phyloP scores from a whole-genome alignment of 345 rosid species.

The Adansonia digitata region DNA sequence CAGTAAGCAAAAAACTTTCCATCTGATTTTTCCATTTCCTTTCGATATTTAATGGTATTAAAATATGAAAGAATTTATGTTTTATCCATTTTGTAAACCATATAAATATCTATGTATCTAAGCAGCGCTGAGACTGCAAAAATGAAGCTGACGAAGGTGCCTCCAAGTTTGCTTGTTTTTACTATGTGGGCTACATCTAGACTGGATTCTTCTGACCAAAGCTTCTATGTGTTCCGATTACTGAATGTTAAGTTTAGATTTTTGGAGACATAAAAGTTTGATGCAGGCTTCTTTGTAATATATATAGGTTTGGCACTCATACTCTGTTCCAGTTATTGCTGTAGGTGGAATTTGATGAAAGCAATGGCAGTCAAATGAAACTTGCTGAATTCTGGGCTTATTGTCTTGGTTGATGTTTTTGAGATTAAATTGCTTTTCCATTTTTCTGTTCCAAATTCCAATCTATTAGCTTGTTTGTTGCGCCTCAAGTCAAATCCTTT shows the following conservation, averaged over 20 bases:
- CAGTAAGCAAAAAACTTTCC: background rate
- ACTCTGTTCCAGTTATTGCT: conserved; percentile 2
- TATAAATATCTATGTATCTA: background rate
- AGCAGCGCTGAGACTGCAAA: background rate
- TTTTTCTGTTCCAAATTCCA: background rate
- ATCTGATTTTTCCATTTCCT: background rate
- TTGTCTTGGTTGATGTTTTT: background rate
- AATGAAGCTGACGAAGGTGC: background rate
- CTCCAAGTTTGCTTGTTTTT: background rate
- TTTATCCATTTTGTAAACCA: background rate
- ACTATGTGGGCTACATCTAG: background rate
- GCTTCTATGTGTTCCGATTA: background rate
- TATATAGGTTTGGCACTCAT: background rate
- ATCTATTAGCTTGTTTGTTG: background rate
- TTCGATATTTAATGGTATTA: background rate
- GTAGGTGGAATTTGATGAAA: background rate
- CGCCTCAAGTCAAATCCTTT: too few relatives aligned
- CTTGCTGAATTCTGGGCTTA: background rate
- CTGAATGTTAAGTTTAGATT: background rate
- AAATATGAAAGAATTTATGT: background rate
- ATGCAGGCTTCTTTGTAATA: background rate
- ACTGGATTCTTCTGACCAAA: background rate
- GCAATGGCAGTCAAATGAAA: background rate
- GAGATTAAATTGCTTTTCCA: background rate
- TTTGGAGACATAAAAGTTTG: background rate